Conservation (phyloP, 768 basidiomycete genomes). For the Rhodosporidiobolus sp. region DNA sequence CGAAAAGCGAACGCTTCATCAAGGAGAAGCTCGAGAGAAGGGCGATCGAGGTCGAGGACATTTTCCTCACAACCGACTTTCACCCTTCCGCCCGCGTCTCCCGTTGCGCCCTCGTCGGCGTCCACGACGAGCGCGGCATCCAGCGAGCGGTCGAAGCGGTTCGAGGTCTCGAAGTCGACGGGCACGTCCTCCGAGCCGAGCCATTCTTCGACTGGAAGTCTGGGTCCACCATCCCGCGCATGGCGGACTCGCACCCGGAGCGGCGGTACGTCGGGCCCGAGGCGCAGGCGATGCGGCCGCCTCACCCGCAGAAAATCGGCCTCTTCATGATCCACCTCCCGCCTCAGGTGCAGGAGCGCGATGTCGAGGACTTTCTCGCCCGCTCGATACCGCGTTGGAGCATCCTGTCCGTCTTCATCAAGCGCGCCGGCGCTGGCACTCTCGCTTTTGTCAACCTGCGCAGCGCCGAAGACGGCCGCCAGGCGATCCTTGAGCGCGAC, state of each 20-base stretch:
- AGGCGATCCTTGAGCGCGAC: constrained; percentile 2
- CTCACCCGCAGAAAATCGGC: not conserved
- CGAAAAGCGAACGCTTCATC: not conserved
- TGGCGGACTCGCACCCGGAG: not conserved
- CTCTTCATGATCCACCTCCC: not conserved
- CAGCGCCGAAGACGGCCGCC: not conserved
- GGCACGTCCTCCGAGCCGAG: not conserved
- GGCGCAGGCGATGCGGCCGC: not conserved
- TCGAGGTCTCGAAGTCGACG: no score
- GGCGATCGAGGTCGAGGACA: not conserved
- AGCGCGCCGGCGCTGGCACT: not conserved
- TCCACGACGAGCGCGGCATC: no score
- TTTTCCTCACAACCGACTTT: not conserved
- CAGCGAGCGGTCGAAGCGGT: no score
- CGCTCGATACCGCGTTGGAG: accelerated
- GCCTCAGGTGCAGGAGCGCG: accelerated
- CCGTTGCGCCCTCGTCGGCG: not conserved
- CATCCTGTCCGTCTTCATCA: not conserved
- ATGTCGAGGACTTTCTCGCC: not conserved
- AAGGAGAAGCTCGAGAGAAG: not conserved
- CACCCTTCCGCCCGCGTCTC: accelerated
- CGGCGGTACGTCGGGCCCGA: not conserved
- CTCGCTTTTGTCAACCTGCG: not conserved
- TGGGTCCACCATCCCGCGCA: not conserved
- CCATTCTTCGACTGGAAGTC: not conserved